phyloP scores from a whole-genome alignment of 306 rosid species.

The Gastrolobium villosum region DNA sequence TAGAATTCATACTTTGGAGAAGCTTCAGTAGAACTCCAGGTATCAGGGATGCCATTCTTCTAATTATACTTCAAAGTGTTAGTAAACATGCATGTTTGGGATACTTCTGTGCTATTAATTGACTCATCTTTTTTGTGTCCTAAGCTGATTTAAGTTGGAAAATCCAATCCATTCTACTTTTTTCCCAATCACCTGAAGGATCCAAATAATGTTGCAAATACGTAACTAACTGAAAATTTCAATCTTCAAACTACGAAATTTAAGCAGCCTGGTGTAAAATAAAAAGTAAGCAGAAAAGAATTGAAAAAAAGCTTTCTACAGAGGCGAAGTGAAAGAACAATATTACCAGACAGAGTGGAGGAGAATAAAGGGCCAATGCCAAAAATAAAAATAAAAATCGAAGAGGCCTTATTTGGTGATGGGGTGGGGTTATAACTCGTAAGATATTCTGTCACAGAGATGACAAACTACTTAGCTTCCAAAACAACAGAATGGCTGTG shows the following conservation, averaged over 20 bases:
- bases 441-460: slow-evolving; percentile 42
- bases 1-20: slow-evolving; percentile 77
- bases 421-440: background rate
- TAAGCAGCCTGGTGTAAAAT: slow-evolving; percentile 3
- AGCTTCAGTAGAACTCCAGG: slow-evolving; percentile 92
- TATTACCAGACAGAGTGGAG: slow-evolving; percentile 39
- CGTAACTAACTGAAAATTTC: background rate
- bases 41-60: slow-evolving; percentile 82
- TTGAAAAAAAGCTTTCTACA: background rate
- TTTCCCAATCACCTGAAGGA: background rate
- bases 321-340: background rate
- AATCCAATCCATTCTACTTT: background rate
- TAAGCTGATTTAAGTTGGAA: slow-evolving; percentile 12
- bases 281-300: slow-evolving; percentile 15
- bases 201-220: slow-evolving; percentile 26
- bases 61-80: slow-evolving; percentile 24
- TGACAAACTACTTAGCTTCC: slow-evolving; percentile 27
- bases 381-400: slow-evolving; percentile 17
- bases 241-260: slow-evolving; percentile 26
- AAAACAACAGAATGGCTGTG: slow-evolving; percentile 18
- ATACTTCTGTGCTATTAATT: slow-evolving; percentile 2
- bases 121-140: background rate
- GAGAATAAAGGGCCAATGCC: slow-evolving; percentile 36
- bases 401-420: background rate
- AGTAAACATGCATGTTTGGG: background rate